These are phyloP conservation scores for Candida succiphila DNA, from an alignment of 805 yeast species.

Conservation along the genomic window DNA sequence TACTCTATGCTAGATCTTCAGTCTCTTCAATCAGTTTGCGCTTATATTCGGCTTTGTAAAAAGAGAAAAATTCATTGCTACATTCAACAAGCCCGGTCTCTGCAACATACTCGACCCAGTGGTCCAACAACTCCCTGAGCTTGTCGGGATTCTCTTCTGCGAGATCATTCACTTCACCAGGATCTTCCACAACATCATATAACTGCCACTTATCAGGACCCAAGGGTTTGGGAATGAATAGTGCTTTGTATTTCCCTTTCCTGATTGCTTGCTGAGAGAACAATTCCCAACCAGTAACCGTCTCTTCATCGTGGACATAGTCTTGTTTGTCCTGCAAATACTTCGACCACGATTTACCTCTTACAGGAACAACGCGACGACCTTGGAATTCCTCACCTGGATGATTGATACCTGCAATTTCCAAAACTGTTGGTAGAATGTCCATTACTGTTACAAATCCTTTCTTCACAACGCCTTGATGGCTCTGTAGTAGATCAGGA, in stretches of 20 bases:
- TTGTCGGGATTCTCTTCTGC: slow-evolving; percentile 25
- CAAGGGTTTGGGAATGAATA: slow-evolving; percentile 37
- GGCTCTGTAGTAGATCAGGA: slow-evolving; percentile 24
- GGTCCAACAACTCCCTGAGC: slow-evolving; percentile 30
- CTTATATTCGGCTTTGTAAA: not conserved
- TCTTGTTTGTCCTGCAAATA: slow-evolving; percentile 22
- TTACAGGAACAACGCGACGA: slow-evolving; percentile 31
- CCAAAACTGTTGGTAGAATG: slow-evolving; percentile 45
- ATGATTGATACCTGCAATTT: slow-evolving; percentile 32
- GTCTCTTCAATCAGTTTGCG: too few relatives aligned
- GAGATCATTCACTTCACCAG: slow-evolving; percentile 41
- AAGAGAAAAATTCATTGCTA: slow-evolving; percentile 4
- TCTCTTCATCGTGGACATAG: slow-evolving; percentile 30
- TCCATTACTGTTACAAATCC: slow-evolving; percentile 52
- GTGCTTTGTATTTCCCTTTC: slow-evolving; percentile 37
- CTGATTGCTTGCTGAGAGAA: slow-evolving; percentile 49
- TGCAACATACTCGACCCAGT: slow-evolving; percentile 43
- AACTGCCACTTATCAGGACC: slow-evolving; percentile 43
- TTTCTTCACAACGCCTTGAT: slow-evolving; percentile 13
- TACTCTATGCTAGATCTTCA: too few relatives aligned
- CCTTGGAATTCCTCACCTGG: slow-evolving; percentile 33
- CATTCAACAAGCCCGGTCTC: slow-evolving; percentile 37
- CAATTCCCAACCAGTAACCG: slow-evolving; percentile 47
- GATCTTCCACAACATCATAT: slow-evolving; percentile 29
- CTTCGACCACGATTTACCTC: slow-evolving; percentile 36